Base-by-base conservation (phyloP, 768 basidiomycete genomes). In the Podaxis sp. region DNA sequence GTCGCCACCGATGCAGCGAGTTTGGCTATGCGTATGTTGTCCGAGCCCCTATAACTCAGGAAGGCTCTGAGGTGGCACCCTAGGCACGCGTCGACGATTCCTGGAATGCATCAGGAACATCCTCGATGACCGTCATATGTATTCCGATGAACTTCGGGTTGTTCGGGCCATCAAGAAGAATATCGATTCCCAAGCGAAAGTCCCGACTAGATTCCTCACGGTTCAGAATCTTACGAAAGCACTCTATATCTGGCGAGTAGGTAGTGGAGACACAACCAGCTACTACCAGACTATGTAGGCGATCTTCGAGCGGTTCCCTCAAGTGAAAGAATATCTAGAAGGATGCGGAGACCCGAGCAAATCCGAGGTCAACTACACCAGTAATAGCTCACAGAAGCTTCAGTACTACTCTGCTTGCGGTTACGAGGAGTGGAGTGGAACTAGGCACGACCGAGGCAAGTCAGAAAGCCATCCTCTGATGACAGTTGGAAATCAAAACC, bases 71-170 rank as follows among this genome's bases (percentile, higher is more conserved):
- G 6, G 14, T 25, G 23, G 10, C 37, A 10, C 9, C 28, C 28
- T 38, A 57, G 57, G 47, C 1, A 50, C 48, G 23, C 57, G 57
- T 5, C 28, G 57, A 16, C 57, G 50, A 36, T 23, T 57, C 47
- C 46, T 57, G 3, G 57, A 57, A 25, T 57, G 57, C 48, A 5
- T 57, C 13, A 57, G 38, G 18, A 48, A 57, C 14, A 48, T 57
- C 16, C 47, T 57, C 13, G n/a, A n/a, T 11, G 6, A 16, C 5
- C 57, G 47, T 25, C 36, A 7, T 9, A 21, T 50, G 10, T 50
- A 21, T n/a, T 10, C 18, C 16, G 32, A 57, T 27, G 57, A 57
- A 16, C 35, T 50, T 23, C 46, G 47, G 2, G 47, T 36, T 11
- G 40, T 50, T 14, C 35, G 47, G 5, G 32, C 25, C 32, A 57